Evolutionary conservation across 306 rosid species (phyloP).

Genomic region (Pachyrhizus erosus): DNA sequence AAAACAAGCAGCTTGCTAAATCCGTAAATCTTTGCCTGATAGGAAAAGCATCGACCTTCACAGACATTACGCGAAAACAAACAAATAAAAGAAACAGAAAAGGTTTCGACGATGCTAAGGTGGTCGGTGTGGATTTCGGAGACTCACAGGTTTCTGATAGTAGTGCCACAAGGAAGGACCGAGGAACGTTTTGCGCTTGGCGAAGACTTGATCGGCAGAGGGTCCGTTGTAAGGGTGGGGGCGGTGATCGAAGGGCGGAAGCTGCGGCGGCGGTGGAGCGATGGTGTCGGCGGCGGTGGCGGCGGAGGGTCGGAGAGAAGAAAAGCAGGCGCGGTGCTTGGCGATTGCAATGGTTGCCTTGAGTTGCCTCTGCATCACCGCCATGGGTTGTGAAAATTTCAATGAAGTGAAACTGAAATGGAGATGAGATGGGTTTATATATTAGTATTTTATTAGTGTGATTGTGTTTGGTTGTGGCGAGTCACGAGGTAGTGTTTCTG

Average conservation of each 20-base stretch:
- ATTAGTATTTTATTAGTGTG: too few relatives aligned
- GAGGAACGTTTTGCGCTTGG: conserved; percentile 76
- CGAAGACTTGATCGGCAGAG: conserved; percentile 65
- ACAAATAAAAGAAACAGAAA: not conserved
- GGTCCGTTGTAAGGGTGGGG: conserved; percentile 79
- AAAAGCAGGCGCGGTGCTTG: not conserved
- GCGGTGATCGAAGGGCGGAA: conserved; percentile 75
- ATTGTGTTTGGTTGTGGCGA: not conserved
- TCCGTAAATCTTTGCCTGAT: not conserved
- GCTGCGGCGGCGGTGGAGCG: conserved; percentile 44
- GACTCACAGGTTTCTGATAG: conserved; percentile 83
- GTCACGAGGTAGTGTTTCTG: not conserved
- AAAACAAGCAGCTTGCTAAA: not conserved
- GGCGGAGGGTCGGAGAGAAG: conserved; percentile 44
- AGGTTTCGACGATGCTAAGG: not conserved
- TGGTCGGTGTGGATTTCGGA: not conserved
- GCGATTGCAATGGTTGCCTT: conserved; percentile 53
- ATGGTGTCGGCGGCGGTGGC: not conserved
- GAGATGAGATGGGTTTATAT: too few relatives aligned
- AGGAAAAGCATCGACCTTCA: not conserved
- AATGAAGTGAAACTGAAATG: too few relatives aligned
- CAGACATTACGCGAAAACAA: not conserved
- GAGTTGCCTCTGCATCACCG: conserved; percentile 2
- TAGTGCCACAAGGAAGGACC: conserved; percentile 89
- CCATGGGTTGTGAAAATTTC: too few relatives aligned